Percentiles rank a stretch among this genome's conserved stretches.
phyloP scores from a whole-genome alignment of 2,329 filamentous ascomycete species.

The Pleurostoma richardsiae region DNA sequence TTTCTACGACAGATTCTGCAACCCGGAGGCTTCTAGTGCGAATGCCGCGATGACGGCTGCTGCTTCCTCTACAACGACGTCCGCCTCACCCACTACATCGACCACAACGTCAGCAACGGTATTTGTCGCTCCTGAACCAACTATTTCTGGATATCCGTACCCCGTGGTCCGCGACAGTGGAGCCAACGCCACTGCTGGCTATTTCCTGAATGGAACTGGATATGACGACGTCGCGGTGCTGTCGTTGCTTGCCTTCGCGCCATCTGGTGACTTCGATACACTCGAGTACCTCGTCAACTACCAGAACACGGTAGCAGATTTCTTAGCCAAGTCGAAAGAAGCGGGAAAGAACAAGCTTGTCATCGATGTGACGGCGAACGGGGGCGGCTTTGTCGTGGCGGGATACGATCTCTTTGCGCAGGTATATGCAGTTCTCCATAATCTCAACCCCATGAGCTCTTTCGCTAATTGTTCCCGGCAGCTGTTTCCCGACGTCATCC shows the following conservation, averaged over 20 bases:
- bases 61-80: constrained; percentile 10
- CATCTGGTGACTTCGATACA: constrained; percentile 8
- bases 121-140: constrained; percentile 6
- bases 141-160: constrained; percentile 19
- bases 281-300: constrained; percentile 15
- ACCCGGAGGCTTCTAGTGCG: constrained; percentile 11
- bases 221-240: constrained; percentile 28
- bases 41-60: background rate
- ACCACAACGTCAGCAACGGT: constrained; percentile 5
- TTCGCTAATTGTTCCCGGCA: constrained; percentile 1
- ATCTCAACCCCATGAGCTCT: no score
- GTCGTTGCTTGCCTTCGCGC: constrained; percentile 18
- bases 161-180: constrained; percentile 21
- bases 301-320: constrained; percentile 19
- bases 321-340: constrained; percentile 38
- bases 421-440: background rate
- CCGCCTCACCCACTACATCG: background rate
- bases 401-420: constrained; percentile 43
- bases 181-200: constrained; percentile 22
- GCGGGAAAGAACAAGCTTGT: constrained; percentile 54
- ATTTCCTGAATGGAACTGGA: constrained; percentile 26
- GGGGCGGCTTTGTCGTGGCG: constrained; percentile 45
- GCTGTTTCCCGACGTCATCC: constrained; percentile 45
- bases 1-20: constrained; percentile 28
- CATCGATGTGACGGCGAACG: constrained; percentile 58